Evolutionary conservation across 768 basidiomycete genomes (phyloP).

Genomic region (Suillus luteus): DNA sequence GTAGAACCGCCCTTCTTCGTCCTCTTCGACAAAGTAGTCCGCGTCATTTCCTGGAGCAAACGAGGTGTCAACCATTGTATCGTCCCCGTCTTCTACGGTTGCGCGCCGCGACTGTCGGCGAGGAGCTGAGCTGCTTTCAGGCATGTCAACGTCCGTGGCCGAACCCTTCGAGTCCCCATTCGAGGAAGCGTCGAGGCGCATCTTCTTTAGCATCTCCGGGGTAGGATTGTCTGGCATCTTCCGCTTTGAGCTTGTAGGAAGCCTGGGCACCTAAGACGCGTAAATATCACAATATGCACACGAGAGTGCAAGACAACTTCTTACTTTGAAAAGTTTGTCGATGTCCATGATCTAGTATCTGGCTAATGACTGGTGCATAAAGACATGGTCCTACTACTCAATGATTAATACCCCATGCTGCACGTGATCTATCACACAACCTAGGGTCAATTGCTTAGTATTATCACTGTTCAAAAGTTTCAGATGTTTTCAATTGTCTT

Average conservation of each 20-base stretch:
- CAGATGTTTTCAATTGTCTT: not conserved
- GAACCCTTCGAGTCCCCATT: conserved; percentile 11
- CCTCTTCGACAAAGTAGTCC: conserved; percentile 89
- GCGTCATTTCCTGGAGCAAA: conserved; percentile 88
- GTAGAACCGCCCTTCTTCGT: conserved; percentile 90
- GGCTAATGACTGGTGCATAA: not conserved
- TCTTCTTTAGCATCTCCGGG: conserved; percentile 80
- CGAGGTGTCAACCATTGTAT: conserved; percentile 34
- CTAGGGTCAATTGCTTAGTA: too few relatives aligned
- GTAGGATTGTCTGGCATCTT: conserved; percentile 77
- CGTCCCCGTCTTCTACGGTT: conserved; percentile 60
- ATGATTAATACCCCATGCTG: not conserved
- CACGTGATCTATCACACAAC: conserved; percentile 1
- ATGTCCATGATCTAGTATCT: conserved; percentile 42
- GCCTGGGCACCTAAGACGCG: conserved; percentile 58
- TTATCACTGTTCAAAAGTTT: not conserved
- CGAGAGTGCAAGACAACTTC: conserved; percentile 5
- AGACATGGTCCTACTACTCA: conserved; percentile 2
- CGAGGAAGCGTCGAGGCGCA: conserved; percentile 53
- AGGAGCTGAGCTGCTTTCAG: conserved; percentile 20
- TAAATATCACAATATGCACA: conserved; percentile 8
- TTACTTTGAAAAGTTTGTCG: conserved; percentile 52
- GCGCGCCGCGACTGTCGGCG: conserved; percentile 39
- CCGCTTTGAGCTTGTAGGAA: conserved; percentile 67
- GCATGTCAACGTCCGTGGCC: conserved; percentile 6